These are phyloP conservation scores for Vaccinium corymbosum DNA, from an alignment of 148 eudicot species.

Conservation along the genomic window DNA sequence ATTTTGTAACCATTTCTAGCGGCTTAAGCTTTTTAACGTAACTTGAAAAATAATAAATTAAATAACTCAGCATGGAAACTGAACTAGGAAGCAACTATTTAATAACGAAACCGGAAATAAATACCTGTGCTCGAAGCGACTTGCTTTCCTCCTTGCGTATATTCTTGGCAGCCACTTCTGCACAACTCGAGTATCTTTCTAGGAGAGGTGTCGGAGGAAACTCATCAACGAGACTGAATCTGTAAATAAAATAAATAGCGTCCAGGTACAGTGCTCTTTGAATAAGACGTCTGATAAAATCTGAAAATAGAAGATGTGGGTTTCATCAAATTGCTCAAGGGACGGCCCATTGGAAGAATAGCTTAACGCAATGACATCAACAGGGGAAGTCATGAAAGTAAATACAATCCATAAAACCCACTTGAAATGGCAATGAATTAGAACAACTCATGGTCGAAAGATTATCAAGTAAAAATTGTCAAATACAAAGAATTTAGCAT, in stretches of 20 bases:
- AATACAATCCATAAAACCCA: not conserved
- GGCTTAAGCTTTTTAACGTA: not conserved
- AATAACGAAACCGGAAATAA: not conserved
- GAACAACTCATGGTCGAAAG: not conserved
- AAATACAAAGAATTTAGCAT: not conserved
- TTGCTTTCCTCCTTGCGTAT: not conserved
- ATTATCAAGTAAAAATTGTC: not conserved
- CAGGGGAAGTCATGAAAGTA: not conserved
- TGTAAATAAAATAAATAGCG: slow-evolving; percentile 20
- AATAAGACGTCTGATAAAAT: slow-evolving; percentile 18
- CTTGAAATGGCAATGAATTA: not conserved
- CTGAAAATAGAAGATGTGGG: not conserved
- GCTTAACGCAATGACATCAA: not conserved
- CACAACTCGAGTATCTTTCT: slow-evolving; percentile 7
- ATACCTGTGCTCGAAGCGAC: slow-evolving; percentile 12
- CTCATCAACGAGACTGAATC: slow-evolving; percentile 16
- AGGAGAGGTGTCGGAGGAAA: slow-evolving; percentile 23
- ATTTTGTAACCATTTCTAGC: not conserved
- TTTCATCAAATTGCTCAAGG: not conserved
- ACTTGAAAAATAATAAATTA: not conserved
- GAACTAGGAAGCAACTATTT: not conserved
- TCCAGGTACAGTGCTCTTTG: slow-evolving; percentile 19
- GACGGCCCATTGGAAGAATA: not conserved
- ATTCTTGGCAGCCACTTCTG: slow-evolving; percentile 10
- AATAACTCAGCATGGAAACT: not conserved